Evolutionary conservation across 2,329 filamentous ascomycete genomes (phyloP).

Genomic region (Aspergillus pseudoterreus): DNA sequence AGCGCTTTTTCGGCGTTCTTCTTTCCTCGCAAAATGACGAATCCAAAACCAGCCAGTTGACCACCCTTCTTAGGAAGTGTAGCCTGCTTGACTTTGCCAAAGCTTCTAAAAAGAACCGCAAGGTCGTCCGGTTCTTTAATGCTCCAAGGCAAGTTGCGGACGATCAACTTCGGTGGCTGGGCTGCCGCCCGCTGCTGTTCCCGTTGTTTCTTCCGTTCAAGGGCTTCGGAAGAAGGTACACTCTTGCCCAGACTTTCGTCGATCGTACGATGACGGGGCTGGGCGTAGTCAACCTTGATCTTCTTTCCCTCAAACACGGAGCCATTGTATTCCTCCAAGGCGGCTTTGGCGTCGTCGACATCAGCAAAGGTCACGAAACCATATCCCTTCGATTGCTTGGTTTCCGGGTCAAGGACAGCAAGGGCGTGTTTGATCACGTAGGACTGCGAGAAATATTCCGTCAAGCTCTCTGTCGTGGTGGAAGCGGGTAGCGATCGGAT

Average conservation of each 20-base stretch:
- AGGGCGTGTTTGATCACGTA: constrained; percentile 94
- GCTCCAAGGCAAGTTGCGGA: constrained; percentile 94
- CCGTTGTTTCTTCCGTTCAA: constrained; percentile 38
- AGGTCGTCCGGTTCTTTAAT: constrained; percentile 84
- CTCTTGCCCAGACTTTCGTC: constrained; percentile 46
- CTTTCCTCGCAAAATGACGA: constrained; percentile 79
- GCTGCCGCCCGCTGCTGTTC: constrained; percentile 59
- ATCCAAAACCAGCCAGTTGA: constrained; percentile 80
- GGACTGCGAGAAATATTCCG: constrained; percentile 87
- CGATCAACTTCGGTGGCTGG: constrained; percentile 72
- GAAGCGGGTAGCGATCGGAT: constrained; percentile 77
- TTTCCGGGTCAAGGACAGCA: constrained; percentile 81
- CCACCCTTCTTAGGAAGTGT: constrained; percentile 75
- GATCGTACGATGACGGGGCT: constrained; percentile 72
- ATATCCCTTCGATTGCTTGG: constrained; percentile 85
- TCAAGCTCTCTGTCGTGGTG: constrained; percentile 76
- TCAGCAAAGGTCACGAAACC: constrained; percentile 98
- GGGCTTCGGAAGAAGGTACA: constrained; percentile 32
- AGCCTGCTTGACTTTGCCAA: constrained; percentile 85
- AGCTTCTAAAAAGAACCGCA: constrained; percentile 73
- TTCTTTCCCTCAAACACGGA: constrained; percentile 73
- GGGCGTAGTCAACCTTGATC: constrained; percentile 81
- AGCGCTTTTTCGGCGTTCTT: constrained; percentile 92
- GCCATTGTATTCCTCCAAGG: constrained; percentile 76
- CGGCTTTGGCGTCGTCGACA: constrained; percentile 79